Base-by-base conservation (phyloP, 1,139 yeast species). In the Candida anutae region DNA sequence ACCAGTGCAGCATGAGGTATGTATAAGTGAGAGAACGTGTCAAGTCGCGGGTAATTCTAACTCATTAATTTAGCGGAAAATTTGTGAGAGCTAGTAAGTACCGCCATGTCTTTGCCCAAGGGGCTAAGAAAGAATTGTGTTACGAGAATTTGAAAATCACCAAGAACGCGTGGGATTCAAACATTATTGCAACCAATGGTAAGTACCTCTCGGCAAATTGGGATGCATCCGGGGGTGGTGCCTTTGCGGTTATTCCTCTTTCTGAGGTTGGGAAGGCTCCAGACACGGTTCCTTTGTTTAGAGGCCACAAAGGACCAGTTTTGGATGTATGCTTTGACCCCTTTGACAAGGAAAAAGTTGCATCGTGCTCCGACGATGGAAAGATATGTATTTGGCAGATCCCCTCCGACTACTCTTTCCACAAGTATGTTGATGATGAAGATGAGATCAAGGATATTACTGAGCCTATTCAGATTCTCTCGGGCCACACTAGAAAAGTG, bases 181-280 rank as follows among this genome's bases (percentile, higher is more conserved):
- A 88, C 52, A 68, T 90, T 40, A 71, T 88, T 41, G 77, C 83
- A 28, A 36, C 55, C 38, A 90, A 90, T 51, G 93, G 95, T 19
- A 79, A 81, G 53, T 90, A 74, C 48, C 58, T 90, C 22, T 70
- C 95, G 1, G 82, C 85, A 36, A 87, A 85, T 53, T 87, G 95
- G 95, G 87, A 84, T 36, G 69, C 96, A 13, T 80, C 94, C 5
- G 97, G 97, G 24, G 97, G 97, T 37, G 98, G 98, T 30, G 93
- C 97, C 0, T 88, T 90, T 63, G 95, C 95, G 1, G 81, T 90
- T 11, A 77, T 90, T 32, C 98, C 98, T 2, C 62, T 84, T 17
- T 49, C 54, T 6, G 96, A 88, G 53, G 79, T 75, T 13, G 97
- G 97, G n/a, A 90, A 87, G 53, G 78, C 90, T 6, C 97, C 96